Percentiles rank a stretch among this genome's conserved stretches.
These are phyloP conservation scores for Mrakia frigida DNA, from an alignment of 768 basidiomycete species.

Conservation along the genomic window DNA sequence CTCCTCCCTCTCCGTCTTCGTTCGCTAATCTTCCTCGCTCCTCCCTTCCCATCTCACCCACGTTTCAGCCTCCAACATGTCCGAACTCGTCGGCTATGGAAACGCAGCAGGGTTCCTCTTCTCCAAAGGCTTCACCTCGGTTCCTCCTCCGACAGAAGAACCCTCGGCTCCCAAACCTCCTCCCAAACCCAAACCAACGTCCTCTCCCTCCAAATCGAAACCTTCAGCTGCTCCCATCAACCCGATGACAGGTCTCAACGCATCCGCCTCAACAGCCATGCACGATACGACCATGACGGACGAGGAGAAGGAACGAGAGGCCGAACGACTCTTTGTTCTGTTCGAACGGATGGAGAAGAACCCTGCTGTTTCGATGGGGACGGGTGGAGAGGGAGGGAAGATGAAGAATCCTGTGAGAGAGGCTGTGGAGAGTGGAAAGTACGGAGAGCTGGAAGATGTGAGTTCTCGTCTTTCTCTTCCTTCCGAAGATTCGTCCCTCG, in stretches of 20 bases:
- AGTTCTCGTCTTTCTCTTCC: background rate
- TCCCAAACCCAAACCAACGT: constrained; percentile 37
- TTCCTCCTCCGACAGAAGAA: background rate
- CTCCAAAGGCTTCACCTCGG: constrained; percentile 65
- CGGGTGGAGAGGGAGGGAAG: constrained; percentile 39
- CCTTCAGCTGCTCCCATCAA: constrained; percentile 54
- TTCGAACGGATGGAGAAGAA: constrained; percentile 81
- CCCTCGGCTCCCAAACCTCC: background rate
- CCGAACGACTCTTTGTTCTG: constrained; percentile 82
- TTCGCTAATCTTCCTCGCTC: background rate
- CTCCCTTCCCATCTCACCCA: background rate
- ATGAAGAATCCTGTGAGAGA: constrained; percentile 50
- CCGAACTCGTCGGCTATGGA: constrained; percentile 84
- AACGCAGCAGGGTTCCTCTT: constrained; percentile 93
- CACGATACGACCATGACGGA: constrained; percentile 65
- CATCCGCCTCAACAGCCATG: constrained; percentile 32
- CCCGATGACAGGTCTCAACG: constrained; percentile 73
- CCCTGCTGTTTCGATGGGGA: constrained; percentile 38
- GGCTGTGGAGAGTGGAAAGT: constrained; percentile 28
- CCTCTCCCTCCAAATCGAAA: constrained; percentile 37
- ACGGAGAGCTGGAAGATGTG: constrained; percentile 16
- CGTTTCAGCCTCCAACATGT: constrained; percentile 60
- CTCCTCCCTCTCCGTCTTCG: background rate
- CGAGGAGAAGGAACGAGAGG: constrained; percentile 90
- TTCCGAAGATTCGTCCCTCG: no score